Evolutionary conservation across 2,329 filamentous ascomycete species (phyloP).

Genomic region (Dactylellina parvicollis): DNA sequence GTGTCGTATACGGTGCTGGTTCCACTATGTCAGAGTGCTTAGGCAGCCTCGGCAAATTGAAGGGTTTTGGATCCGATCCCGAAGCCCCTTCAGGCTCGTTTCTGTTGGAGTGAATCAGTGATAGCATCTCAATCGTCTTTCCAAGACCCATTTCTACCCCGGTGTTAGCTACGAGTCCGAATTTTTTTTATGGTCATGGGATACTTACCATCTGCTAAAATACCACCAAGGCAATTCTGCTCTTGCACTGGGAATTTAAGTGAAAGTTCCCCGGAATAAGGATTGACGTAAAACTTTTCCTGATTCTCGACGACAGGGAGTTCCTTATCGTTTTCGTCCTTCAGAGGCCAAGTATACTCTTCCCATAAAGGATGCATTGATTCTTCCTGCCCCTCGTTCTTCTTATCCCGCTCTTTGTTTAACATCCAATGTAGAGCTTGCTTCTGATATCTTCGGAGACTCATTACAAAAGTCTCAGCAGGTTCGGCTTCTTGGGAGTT

Average conservation of each 20-base stretch:
- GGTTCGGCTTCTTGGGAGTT: conserved; percentile 87
- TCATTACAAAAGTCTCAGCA: conserved; percentile 80
- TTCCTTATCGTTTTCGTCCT: conserved; percentile 84
- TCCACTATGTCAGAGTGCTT: conserved; percentile 65
- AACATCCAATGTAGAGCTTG: conserved; percentile 98
- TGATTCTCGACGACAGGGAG: conserved; percentile 74
- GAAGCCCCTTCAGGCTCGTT: conserved; percentile 54
- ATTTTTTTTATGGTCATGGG: neutral
- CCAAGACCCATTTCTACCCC: conserved; percentile 86
- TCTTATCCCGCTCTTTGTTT: conserved; percentile 80
- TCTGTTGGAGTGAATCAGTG: conserved; percentile 84
- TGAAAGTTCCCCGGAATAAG: conserved; percentile 93
- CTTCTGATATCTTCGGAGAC: conserved; percentile 89
- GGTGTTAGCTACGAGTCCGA: conserved; percentile 50
- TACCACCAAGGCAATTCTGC: conserved; percentile 91
- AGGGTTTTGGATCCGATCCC: conserved; percentile 40
- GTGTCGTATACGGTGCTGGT: conserved; percentile 83
- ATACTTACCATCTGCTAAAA: conserved; percentile 76
- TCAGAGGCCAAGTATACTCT: conserved; percentile 87
- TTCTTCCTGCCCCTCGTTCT: conserved; percentile 71
- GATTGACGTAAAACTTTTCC: conserved; percentile 89
- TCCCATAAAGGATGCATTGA: conserved; percentile 99
- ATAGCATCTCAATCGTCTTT: conserved; percentile 98
- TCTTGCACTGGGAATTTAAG: conserved; percentile 92
- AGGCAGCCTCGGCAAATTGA: conserved; percentile 46